Percentiles rank a stretch among this genome's conserved stretches.
Evolutionary conservation across 148 eudicot genomes (phyloP).

Genomic region (Amaranthus hypochondriacus): DNA sequence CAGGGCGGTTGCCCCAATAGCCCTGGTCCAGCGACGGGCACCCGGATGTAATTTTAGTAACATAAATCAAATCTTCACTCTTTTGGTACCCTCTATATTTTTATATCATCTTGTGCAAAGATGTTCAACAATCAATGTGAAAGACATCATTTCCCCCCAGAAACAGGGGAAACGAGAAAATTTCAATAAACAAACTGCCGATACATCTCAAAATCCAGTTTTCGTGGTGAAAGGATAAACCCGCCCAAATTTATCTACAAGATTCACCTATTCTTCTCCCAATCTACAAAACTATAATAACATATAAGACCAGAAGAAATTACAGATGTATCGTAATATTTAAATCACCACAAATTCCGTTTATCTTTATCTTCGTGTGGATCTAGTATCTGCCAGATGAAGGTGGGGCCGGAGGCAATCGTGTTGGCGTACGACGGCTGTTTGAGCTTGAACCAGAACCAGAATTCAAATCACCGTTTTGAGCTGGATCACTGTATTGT

Average conservation of each 20-base stretch:
- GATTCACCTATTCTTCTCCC: conserved; percentile 30
- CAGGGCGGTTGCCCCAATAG: too few relatives aligned
- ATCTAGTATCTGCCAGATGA: conserved; percentile 76
- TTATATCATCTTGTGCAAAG: conserved; percentile 8
- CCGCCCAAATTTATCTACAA: conserved; percentile 53
- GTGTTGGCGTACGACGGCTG: conserved; percentile 85
- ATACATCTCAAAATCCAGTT: conserved; percentile 34
- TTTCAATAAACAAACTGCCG: conserved; percentile 23
- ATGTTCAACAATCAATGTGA: conserved; percentile 9
- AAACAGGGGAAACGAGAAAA: conserved; percentile 8
- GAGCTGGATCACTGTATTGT: conserved; percentile 58
- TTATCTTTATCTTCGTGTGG: conserved; percentile 16
- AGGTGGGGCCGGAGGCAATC: conserved; percentile 95
- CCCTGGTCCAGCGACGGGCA: too few relatives aligned
- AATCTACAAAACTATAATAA: conserved; percentile 49
- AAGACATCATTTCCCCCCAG: not conserved
- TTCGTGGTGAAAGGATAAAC: conserved; percentile 20
- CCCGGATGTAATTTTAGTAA: not conserved
- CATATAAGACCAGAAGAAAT: conserved; percentile 35
- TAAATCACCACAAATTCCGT: conserved; percentile 11
- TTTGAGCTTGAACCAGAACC: conserved; percentile 62
- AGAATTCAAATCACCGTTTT: conserved; percentile 66
- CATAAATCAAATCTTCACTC: not conserved
- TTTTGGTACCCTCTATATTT: not conserved
- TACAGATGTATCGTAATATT: conserved; percentile 31